Evolutionary conservation across 768 basidiomycete species (phyloP).

Genomic region (Suillus spraguei): DNA sequence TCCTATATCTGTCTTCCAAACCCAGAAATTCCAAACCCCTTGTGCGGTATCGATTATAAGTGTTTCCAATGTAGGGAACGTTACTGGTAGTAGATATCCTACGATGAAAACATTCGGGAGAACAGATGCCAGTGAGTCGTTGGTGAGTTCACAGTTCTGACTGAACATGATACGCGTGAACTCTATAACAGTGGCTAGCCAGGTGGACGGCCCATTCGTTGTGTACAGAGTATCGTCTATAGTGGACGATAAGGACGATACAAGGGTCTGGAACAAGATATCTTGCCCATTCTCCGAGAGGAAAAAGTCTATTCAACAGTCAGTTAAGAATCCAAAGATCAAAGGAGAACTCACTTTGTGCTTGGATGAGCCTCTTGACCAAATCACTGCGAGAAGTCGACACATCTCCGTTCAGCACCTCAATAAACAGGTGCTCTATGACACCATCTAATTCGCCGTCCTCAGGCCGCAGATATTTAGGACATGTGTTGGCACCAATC

Average conservation of each 20-base stretch:
- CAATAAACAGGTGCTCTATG: slow-evolving; percentile 41
- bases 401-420: slow-evolving; percentile 33
- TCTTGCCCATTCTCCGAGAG: slow-evolving; percentile 34
- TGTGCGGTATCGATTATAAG: slow-evolving; percentile 20
- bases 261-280: slow-evolving; percentile 35
- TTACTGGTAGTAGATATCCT: slow-evolving; percentile 46
- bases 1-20: slow-evolving; percentile 22
- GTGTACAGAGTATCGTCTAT: slow-evolving; percentile 38
- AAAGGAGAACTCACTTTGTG: slow-evolving; percentile 37
- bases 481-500: slow-evolving; percentile 40
- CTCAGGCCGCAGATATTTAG: slow-evolving; percentile 47
- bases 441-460: slow-evolving; percentile 47
- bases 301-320: slow-evolving; percentile 26
- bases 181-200: slow-evolving; percentile 33
- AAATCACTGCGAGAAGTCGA: slow-evolving; percentile 33
- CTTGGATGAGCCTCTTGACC: slow-evolving; percentile 41
- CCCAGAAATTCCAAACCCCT: slow-evolving; percentile 35
- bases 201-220: slow-evolving; percentile 13
- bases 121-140: slow-evolving; percentile 23
- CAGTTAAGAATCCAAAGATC: neutral
- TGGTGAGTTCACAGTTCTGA: slow-evolving; percentile 8
- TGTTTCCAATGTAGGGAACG: slow-evolving; percentile 27
- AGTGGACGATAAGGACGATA: slow-evolving; percentile 37
- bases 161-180: slow-evolving; percentile 36
- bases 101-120: slow-evolving; percentile 51